Base-by-base conservation (phyloP, 1,139 yeast species). In the Pichia sp. region DNA sequence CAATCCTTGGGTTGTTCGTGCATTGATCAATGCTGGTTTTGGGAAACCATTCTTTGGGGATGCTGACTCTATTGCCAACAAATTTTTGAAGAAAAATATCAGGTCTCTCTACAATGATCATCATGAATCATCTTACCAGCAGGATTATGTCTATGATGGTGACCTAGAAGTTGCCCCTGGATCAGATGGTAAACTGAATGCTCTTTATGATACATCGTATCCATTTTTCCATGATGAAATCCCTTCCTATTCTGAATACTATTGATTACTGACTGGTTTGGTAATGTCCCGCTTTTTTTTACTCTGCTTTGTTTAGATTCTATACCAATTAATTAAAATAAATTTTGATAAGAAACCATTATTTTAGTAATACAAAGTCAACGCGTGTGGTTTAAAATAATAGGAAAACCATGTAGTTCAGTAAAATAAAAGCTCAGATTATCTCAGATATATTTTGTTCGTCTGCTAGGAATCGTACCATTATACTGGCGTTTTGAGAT, bases 221-320 rank as follows among this genome's bases (percentile, higher is more conserved):
- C 95, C 95, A 37, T 85, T 79, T 63, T 85, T 88, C 76, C 96
- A 87, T 65, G 69, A 86, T 48, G 95, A 87, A 44, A 79, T 88
- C 56, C 96, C 96, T 27, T 79, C 85, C 51, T 81, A 51, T 37
- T 38, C 50, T 8, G 52, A 50, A 38, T 52, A 49, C 38, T 45
- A 47, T 28, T 36, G 75, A 44, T 4, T 6, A 23, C 16, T 31
- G 23, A 2, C 23, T 16, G 23, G 23, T 16, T 16, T 16, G 23
- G 23, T 16, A 16, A 16, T 16, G 23, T 16, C 23, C 23, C 23
- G 23, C n/a, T 16, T 16, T 16, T 16, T 16, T 16, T 31, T 31
- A 11, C 33, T 31, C 11, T 31, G 33, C 33, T 31, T 31, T 31
- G 11, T 31, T 31, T 31, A 31, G 33, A 8, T 31, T 31, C 23